Percentiles rank a stretch among this genome's conserved stretches.
phyloP scores from a whole-genome alignment of 2,329 filamentous ascomycete species.

The Parastagonospora nodorum region DNA sequence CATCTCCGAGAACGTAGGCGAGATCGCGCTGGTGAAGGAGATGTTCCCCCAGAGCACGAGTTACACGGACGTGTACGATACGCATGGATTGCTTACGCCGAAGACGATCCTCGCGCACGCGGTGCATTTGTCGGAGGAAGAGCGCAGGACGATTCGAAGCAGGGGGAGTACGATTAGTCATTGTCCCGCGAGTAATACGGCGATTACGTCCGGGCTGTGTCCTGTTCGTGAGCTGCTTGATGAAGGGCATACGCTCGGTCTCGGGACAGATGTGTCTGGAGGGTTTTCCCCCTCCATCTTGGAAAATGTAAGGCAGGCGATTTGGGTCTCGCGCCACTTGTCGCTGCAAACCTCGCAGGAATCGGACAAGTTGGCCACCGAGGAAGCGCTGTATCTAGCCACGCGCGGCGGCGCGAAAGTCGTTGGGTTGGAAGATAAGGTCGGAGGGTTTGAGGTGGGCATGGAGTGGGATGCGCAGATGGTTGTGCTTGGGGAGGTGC shows the following conservation, averaged over 20 bases:
- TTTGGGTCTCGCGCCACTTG: constrained; percentile 75
- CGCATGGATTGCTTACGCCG: constrained; percentile 67
- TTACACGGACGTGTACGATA: constrained; percentile 83
- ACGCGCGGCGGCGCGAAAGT: constrained; percentile 87
- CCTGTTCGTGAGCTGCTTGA: constrained; percentile 76
- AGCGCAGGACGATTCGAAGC: constrained; percentile 67
- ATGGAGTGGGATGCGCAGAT: constrained; percentile 93
- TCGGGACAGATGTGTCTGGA: constrained; percentile 90
- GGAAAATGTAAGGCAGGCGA: constrained; percentile 80
- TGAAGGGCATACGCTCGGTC: constrained; percentile 75
- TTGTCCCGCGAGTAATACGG: constrained; percentile 85
- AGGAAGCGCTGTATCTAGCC: constrained; percentile 84
- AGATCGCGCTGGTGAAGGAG: constrained; percentile 71
- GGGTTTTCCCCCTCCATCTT: constrained; percentile 84
- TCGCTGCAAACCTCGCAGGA: constrained; percentile 56
- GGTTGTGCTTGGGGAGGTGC: constrained; percentile 63
- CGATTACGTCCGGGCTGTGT: constrained; percentile 78
- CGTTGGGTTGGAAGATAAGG: constrained; percentile 70
- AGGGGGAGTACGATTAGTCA: constrained; percentile 74
- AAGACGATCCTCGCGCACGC: constrained; percentile 86
- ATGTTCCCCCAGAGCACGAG: constrained; percentile 68
- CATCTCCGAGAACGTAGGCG: constrained; percentile 79
- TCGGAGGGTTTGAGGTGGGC: constrained; percentile 84
- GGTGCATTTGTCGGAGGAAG: constrained; percentile 72
- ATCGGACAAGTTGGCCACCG: constrained; percentile 73